Percentiles rank a stretch among this genome's conserved stretches.
Evolutionary conservation across 495 filamentous ascomycete genomes (phyloP).

Genomic region (Penicillium cosmopolitanum): DNA sequence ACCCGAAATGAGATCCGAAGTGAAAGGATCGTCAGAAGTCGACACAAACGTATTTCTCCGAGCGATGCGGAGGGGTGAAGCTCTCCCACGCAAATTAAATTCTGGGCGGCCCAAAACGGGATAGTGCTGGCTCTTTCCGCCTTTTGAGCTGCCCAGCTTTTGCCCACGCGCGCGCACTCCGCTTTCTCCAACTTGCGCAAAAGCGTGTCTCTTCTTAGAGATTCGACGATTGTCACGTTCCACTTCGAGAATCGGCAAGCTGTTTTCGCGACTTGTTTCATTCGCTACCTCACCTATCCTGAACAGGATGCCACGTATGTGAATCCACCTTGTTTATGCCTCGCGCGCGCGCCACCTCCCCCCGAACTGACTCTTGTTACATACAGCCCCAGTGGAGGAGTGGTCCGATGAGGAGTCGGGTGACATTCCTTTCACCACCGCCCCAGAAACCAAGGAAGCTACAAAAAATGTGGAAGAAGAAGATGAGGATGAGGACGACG

Average conservation of each 20-base stretch:
- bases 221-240: constrained; percentile 9
- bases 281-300: constrained; percentile 26
- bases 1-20: constrained; percentile 16
- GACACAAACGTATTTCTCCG: constrained; percentile 16
- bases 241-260: constrained; percentile 30
- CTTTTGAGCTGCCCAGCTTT: constrained; percentile 23
- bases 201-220: too few relatives aligned
- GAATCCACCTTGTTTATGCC: constrained; percentile 19
- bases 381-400: constrained; percentile 43
- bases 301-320: constrained; percentile 45
- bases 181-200: constrained; percentile 8
- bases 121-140: constrained; percentile 36
- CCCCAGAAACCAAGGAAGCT: constrained; percentile 28
- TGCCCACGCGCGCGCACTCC: constrained; percentile 12
- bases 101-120: constrained; percentile 41
- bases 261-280: constrained; percentile 38
- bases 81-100: constrained; percentile 36
- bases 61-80: constrained; percentile 30
- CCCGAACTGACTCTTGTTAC: constrained; percentile 15
- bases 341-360: constrained; percentile 8
- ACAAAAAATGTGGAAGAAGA: constrained; percentile 34
- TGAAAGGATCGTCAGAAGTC: constrained; percentile 15
- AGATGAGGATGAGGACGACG: constrained; percentile 42
- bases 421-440: constrained; percentile 44
- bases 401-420: constrained; percentile 53